phyloP scores from a whole-genome alignment of 192 early-diverging fungal genomes.

The Spizellomyces sp. region DNA sequence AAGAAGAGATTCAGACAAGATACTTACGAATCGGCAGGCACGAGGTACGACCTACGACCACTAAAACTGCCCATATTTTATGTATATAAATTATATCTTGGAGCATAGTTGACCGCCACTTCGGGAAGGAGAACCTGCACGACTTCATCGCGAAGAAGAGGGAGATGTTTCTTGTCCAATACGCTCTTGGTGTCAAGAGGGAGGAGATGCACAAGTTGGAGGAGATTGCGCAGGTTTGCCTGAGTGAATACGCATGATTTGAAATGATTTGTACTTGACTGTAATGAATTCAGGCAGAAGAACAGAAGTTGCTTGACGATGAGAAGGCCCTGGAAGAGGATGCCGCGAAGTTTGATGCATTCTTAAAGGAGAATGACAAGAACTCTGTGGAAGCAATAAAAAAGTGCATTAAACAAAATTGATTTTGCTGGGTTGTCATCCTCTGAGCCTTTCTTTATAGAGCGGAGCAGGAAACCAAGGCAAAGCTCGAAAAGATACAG shows the following conservation, averaged over 20 bases:
- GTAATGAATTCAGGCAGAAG: conserved; percentile 44
- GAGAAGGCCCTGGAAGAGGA: conserved; percentile 65
- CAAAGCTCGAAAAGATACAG: conserved; percentile 61
- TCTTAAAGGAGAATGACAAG: conserved; percentile 64
- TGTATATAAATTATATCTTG: neutral
- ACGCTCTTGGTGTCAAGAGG: conserved; percentile 59
- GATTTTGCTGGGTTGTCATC: neutral
- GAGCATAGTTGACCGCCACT: conserved; percentile 50
- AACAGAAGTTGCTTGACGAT: conserved; percentile 63
- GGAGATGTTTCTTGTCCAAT: conserved; percentile 64
- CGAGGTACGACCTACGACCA: conserved; percentile 36
- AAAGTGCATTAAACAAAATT: conserved; percentile 23
- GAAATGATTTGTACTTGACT: neutral
- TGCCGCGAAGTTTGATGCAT: conserved; percentile 62
- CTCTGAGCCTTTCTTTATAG: conserved; percentile 14
- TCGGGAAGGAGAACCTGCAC: conserved; percentile 60
- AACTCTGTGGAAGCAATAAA: conserved; percentile 66
- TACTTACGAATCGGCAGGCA: conserved; percentile 49
- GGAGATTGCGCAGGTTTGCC: conserved; percentile 53
- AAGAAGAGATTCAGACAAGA: conserved; percentile 54
- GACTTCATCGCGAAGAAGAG: conserved; percentile 63
- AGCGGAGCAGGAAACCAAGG: conserved; percentile 64
- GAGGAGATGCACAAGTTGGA: conserved; percentile 64
- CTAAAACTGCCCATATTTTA: neutral
- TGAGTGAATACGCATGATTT: neutral